phyloP scores from a whole-genome alignment of 2,329 filamentous ascomycete species.

The Xylariaceae sp. region DNA sequence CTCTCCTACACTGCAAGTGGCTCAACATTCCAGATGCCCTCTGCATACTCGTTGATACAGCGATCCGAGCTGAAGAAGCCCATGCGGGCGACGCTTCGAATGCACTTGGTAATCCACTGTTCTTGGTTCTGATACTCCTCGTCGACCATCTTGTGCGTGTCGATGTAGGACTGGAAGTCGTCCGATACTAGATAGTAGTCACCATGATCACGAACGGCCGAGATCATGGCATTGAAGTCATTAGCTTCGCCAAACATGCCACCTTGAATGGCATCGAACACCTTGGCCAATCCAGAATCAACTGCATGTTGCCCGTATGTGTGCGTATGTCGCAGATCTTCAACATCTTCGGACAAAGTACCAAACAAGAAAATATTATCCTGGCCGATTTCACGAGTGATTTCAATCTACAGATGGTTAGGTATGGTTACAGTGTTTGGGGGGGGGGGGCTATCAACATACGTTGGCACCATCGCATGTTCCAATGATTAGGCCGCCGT shows the following conservation, averaged over 20 bases:
- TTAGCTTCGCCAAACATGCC: conserved; percentile 76
- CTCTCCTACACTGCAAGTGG: conserved; percentile 52
- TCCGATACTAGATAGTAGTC: conserved; percentile 98
- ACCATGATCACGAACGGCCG: conserved; percentile 84
- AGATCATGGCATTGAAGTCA: conserved; percentile 78
- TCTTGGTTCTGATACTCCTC: conserved; percentile 89
- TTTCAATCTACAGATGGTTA: conserved; percentile 64
- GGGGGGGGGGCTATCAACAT: conserved; percentile 37
- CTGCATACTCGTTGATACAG: conserved; percentile 96
- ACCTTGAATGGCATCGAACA: conserved; percentile 78
- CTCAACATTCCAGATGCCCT: conserved; percentile 96
- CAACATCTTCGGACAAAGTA: conserved; percentile 91
- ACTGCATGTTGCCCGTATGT: conserved; percentile 76
- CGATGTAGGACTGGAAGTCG: conserved; percentile 91
- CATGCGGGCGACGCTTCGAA: conserved; percentile 86
- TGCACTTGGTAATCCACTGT: conserved; percentile 87
- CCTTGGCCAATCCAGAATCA: conserved; percentile 70
- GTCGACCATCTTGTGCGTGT: conserved; percentile 87
- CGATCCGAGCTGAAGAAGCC: conserved; percentile 95
- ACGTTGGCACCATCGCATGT: conserved; percentile 97
- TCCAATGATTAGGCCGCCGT: conserved; percentile 94
- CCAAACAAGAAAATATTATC: conserved; percentile 99
- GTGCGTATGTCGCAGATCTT: conserved; percentile 88
- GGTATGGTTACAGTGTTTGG: conserved; percentile 36
- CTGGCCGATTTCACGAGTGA: conserved; percentile 93